Conservation (phyloP, 2,329 filamentous ascomycete species). For the Phialocephala subalpina region DNA sequence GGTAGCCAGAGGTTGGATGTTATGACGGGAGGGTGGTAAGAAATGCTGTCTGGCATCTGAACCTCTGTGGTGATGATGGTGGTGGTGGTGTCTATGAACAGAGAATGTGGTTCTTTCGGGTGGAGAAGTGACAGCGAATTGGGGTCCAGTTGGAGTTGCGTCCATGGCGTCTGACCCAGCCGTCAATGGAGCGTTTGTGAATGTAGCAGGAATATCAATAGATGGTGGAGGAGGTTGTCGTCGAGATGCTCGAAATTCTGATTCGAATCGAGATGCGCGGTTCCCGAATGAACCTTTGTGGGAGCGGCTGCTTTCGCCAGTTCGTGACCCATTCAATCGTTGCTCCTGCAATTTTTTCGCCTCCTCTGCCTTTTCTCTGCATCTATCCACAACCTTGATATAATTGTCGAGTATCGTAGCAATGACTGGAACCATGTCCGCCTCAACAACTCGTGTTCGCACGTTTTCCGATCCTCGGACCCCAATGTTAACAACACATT, state of each 20-base stretch:
- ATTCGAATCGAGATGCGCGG: conserved; percentile 60
- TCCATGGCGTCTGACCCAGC: conserved; percentile 61
- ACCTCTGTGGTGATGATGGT: conserved; percentile 60
- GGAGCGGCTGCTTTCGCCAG: conserved; percentile 40
- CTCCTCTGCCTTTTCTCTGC: conserved; percentile 85
- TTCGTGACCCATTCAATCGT: conserved; percentile 47
- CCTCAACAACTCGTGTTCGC: conserved; percentile 93
- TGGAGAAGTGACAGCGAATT: conserved; percentile 73
- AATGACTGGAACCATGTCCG: conserved; percentile 98
- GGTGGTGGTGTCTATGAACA: conserved; percentile 59
- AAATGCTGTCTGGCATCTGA: conserved; percentile 59
- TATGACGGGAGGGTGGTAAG: conserved; percentile 58
- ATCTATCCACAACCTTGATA: conserved; percentile 93
- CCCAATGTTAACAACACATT: conserved; percentile 98
- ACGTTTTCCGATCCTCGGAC: conserved; percentile 95
- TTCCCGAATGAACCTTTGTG: conserved; percentile 57
- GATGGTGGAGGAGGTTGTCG: conserved; percentile 85
- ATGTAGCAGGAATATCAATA: conserved; percentile 76
- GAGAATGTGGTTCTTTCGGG: conserved; percentile 74
- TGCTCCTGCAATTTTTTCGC: conserved; percentile 66
- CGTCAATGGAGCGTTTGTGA: conserved; percentile 56
- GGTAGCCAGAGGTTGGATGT: conserved; percentile 72
- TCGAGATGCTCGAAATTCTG: conserved; percentile 69
- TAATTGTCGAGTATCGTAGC: conserved; percentile 99
- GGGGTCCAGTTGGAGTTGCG: conserved; percentile 65